These are phyloP conservation scores for Daldinia bambusicola DNA, from an alignment of 495 filamentous ascomycete species.

Conservation along the genomic window DNA sequence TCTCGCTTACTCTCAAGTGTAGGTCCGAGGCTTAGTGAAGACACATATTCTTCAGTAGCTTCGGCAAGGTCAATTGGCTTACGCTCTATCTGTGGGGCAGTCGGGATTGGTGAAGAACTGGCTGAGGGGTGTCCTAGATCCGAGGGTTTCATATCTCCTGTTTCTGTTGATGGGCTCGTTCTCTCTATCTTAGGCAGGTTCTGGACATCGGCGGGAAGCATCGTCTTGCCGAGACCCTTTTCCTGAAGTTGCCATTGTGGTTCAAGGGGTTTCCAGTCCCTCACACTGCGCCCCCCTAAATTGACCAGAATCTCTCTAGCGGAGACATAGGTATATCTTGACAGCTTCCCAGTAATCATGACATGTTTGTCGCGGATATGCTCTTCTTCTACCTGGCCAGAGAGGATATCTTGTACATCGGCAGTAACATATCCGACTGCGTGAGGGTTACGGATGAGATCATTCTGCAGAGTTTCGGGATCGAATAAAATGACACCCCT, in stretches of 20 bases:
- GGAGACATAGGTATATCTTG: constrained; percentile 41
- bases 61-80: constrained; percentile 14
- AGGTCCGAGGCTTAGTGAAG: constrained; percentile 22
- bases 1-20: constrained; percentile 14
- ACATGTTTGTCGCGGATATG: constrained; percentile 42
- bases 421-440: constrained; percentile 40
- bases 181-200: constrained; percentile 13
- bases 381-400: constrained; percentile 23
- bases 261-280: constrained; percentile 36
- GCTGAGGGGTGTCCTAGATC: background rate
- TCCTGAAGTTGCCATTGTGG: constrained; percentile 12
- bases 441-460: constrained; percentile 46
- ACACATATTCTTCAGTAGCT: constrained; percentile 20
- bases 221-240: constrained; percentile 21
- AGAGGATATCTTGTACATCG: constrained; percentile 35
- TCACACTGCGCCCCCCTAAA: constrained; percentile 44
- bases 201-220: constrained; percentile 20
- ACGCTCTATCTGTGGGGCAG: constrained; percentile 7
- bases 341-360: constrained; percentile 46
- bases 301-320: constrained; percentile 44
- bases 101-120: background rate
- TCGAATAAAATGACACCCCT: constrained; percentile 47
- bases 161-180: background rate
- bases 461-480: constrained; percentile 44
- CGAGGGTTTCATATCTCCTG: background rate